Base-by-base conservation (phyloP, 2,329 filamentous ascomycete genomes). In the Arthrobotrys pseudoclavata region DNA sequence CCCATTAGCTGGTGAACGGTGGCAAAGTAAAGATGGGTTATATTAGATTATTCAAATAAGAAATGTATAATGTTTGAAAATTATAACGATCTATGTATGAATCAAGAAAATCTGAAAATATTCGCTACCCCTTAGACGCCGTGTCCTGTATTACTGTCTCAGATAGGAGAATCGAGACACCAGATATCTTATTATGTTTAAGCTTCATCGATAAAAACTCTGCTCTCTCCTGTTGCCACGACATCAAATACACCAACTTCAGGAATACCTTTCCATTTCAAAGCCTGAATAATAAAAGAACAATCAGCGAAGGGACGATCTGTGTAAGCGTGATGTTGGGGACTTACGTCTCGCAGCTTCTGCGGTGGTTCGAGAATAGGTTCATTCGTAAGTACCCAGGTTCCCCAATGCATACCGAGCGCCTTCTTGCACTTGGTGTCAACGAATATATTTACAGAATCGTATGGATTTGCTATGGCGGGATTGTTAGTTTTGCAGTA, bases 401-500 rank as follows among this genome's bases (percentile, higher is more conserved):
- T 91, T 69, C 80, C 81, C 94, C 94, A 97, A 83, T 97, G 95
- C 81, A 97, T 97, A 1, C 89, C 94, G 85, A 97, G 87, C 22
- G 94, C 94, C 18, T 85, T 86, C 81, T 88, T 86, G 85, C 94
- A 97, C 80, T 87, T 88, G 0, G 93, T 96, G 81, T 97, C 94
- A 5, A 86, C 84, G 84, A 97, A 97, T 80, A 98, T 97, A 81
- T 96, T 93, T 42, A 97, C 94, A 0, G 91, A 89, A 83, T 98
- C 95, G 80, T 89, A 90, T 0, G 95, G 95, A 83, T 96, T 92
- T 6, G 92, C 74, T 77, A 61, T 24, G 20, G 20, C 10, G 24
- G 24, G 22, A 29, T 34, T 13, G 29, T 50, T 42, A 47, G 55
- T 60, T n/a, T 48, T 18, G 26, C 45, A 24, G 4, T 10, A 31